Conservation (phyloP, 306 rosid genomes). For the Quercus variabilis region DNA sequence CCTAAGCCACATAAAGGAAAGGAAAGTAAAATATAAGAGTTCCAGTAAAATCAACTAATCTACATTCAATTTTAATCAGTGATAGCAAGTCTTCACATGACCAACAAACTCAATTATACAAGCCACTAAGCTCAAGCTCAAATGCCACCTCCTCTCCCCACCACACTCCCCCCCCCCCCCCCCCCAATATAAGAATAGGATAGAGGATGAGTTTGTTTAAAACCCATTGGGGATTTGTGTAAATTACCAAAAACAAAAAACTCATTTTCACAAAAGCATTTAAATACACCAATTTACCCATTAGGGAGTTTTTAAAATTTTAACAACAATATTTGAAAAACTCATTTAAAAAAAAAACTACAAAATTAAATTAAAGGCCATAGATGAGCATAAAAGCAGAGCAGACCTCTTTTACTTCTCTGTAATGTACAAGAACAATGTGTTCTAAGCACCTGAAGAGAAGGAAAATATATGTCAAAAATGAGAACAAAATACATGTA, state of each 20-base stretch:
- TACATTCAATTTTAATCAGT: not conserved
- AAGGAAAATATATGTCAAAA: not conserved
- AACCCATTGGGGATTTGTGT: not conserved
- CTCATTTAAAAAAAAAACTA: not conserved
- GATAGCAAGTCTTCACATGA: not conserved
- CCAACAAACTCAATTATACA: not conserved
- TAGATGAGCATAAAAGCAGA: constrained; percentile 1
- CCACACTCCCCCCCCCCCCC: no score
- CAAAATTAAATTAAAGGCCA: constrained; percentile 1
- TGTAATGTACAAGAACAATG: constrained; percentile 80
- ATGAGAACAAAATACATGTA: not conserved
- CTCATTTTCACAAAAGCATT: not conserved
- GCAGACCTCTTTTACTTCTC: constrained; percentile 59
- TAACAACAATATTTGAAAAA: not conserved
- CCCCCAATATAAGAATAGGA: not conserved
- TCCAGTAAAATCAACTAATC: constrained; percentile 3
- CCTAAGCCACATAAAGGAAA: constrained; percentile 13
- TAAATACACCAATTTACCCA: not conserved
- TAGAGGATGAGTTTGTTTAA: not conserved
- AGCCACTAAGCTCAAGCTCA: not conserved
- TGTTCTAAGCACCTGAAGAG: constrained; percentile 63
- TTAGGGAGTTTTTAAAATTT: not conserved
- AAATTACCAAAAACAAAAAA: not conserved
- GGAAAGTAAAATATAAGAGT: not conserved
- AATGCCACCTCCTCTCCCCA: not conserved